Percentiles rank a stretch among this genome's conserved stretches.
Evolutionary conservation across 1,284 basidiomycete genomes (phyloP).

Genomic region (Grifola frondosa): DNA sequence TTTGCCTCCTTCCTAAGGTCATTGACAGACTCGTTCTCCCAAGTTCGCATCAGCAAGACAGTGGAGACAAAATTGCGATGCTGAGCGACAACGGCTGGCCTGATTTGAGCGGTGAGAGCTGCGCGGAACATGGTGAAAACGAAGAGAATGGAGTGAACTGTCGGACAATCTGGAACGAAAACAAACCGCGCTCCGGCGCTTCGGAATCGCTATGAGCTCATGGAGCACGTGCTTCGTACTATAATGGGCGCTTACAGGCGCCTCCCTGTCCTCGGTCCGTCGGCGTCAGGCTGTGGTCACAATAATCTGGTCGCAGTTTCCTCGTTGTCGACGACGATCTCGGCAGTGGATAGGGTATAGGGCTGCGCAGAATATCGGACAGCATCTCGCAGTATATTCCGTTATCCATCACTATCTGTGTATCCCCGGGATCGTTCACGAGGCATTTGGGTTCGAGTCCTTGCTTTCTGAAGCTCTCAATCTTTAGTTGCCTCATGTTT

Average conservation of each 20-base stretch:
- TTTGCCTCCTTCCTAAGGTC: constrained; percentile 66
- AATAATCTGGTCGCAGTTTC: too few species aligned
- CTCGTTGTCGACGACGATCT: constrained; percentile 9
- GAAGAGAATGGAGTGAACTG: constrained; percentile 6
- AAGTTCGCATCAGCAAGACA: constrained; percentile 62
- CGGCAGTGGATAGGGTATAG: constrained; percentile 14
- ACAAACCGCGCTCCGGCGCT: too few species aligned
- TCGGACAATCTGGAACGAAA: background rate
- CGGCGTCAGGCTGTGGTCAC: too few species aligned
- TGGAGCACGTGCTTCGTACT: too few species aligned
- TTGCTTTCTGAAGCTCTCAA: constrained; percentile 12
- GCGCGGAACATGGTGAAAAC: constrained; percentile 37
- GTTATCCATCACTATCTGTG: constrained; percentile 17
- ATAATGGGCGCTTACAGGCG: too few species aligned
- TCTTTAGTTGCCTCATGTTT: constrained; percentile 20
- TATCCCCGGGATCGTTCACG: constrained; percentile 16
- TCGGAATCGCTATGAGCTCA: too few species aligned
- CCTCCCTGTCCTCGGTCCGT: too few species aligned
- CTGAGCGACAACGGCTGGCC: constrained; percentile 18
- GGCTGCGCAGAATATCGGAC: constrained; percentile 11
- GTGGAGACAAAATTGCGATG: constrained; percentile 56
- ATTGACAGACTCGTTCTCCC: constrained; percentile 61
- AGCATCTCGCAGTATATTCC: constrained; percentile 6
- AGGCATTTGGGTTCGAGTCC: constrained; percentile 7
- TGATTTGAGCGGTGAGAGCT: constrained; percentile 26